A percentile compares a stretch with the other conserved stretches of the same genome.
These are phyloP conservation scores for Rhytidhysteron rufulum DNA, from an alignment of 2,329 filamentous ascomycete species.

Conservation along the genomic window DNA sequence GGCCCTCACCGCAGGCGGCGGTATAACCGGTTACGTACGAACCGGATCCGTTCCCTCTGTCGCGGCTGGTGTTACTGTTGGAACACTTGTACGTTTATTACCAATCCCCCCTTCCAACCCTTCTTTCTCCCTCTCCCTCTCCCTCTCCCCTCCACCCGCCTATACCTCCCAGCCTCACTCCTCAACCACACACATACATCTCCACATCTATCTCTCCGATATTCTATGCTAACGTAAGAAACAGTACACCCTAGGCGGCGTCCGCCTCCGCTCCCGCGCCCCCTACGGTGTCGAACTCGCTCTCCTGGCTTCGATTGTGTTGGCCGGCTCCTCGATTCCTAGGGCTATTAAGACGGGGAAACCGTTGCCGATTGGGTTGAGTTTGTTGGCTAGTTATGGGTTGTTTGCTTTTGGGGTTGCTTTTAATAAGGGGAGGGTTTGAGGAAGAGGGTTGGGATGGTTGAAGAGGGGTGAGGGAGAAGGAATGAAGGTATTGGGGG, in stretches of 20 bases:
- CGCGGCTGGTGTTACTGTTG: slow-evolving; percentile 79
- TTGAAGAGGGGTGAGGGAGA: slow-evolving; percentile 1
- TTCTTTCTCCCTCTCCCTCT: slow-evolving; percentile 17
- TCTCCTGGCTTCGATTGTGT: slow-evolving; percentile 80
- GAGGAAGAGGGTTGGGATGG: slow-evolving; percentile 20
- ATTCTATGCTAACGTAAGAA: background rate
- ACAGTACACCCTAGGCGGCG: slow-evolving; percentile 72
- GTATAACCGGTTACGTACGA: slow-evolving; percentile 78
- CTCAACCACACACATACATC: background rate
- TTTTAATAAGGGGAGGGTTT: slow-evolving; percentile 22
- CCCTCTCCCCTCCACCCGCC: background rate
- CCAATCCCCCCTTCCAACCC: too few relatives aligned
- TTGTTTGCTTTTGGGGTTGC: slow-evolving; percentile 75
- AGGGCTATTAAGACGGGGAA: slow-evolving; percentile 80
- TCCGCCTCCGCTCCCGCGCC: slow-evolving; percentile 70
- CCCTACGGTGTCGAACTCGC: slow-evolving; percentile 83
- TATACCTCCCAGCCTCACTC: too few relatives aligned
- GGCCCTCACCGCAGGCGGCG: slow-evolving; percentile 78
- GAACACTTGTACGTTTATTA: slow-evolving; percentile 55
- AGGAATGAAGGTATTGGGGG: too few relatives aligned
- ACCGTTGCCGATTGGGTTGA: slow-evolving; percentile 77
- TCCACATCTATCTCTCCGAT: too few relatives aligned
- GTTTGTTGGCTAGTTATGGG: slow-evolving; percentile 74
- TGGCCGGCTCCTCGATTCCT: slow-evolving; percentile 81
- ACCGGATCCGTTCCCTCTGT: slow-evolving; percentile 85